Percentiles rank a stretch among this genome's conserved stretches.
Conservation (phyloP, 2,329 filamentous ascomycete species). For the Ramichloridium luteum region DNA sequence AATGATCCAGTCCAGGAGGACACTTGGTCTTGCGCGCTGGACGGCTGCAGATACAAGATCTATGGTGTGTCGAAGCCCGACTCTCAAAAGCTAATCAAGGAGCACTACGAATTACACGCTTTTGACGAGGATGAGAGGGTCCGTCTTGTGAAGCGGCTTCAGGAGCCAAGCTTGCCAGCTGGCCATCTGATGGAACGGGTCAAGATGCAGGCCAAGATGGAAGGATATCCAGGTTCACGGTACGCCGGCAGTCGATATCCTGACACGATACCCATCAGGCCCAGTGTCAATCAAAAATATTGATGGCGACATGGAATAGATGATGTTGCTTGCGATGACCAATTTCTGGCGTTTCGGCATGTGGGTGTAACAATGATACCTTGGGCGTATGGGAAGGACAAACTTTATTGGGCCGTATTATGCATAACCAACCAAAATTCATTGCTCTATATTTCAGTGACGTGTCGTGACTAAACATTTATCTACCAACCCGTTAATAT, state of each 20-base stretch:
- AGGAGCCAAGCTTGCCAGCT: slow-evolving; percentile 35
- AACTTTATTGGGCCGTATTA: too few species aligned
- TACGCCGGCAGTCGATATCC: neutral
- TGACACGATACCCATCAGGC: neutral
- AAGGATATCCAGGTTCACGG: slow-evolving; percentile 10
- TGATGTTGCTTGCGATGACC: too few species aligned
- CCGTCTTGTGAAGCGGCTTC: slow-evolving; percentile 44
- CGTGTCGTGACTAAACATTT: too few species aligned
- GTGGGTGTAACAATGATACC: too few species aligned
- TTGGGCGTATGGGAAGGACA: too few species aligned
- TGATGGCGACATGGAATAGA: too few species aligned
- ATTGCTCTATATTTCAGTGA: too few species aligned
- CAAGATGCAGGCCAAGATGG: slow-evolving; percentile 18
- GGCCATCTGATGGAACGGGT: slow-evolving; percentile 36
- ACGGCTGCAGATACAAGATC: slow-evolving; percentile 52
- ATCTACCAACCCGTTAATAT: too few species aligned
- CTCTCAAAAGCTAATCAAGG: slow-evolving; percentile 44
- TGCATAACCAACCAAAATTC: too few species aligned
- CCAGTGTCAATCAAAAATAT: neutral
- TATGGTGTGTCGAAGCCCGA: slow-evolving; percentile 47
- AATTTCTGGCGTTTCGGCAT: too few species aligned
- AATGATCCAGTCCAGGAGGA: slow-evolving; percentile 29
- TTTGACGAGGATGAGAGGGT: slow-evolving; percentile 41
- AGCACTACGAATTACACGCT: slow-evolving; percentile 52
- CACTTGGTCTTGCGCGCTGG: slow-evolving; percentile 54